Percentiles rank a stretch among this genome's conserved stretches.
phyloP scores from a whole-genome alignment of 495 filamentous ascomycete genomes.

The Aspergillus cavernicola region DNA sequence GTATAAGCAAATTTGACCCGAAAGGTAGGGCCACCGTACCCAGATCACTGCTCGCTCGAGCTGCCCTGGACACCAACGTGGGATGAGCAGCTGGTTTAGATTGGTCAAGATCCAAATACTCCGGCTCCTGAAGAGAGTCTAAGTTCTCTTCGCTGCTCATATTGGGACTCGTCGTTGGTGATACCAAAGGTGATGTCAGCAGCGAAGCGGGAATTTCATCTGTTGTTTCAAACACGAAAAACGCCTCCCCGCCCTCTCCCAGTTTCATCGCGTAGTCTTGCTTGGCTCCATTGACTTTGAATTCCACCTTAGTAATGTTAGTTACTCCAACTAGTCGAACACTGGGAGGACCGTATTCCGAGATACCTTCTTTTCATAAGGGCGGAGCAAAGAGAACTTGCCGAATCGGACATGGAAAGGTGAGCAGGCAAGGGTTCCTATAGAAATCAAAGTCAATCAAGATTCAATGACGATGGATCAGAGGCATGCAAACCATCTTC shows the following conservation, averaged over 20 bases:
- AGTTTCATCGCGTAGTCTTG: slow-evolving; percentile 98
- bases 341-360: not conserved
- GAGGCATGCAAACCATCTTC: slow-evolving; percentile 64
- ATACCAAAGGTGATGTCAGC: slow-evolving; percentile 91
- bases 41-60: slow-evolving; percentile 46
- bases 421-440: slow-evolving; percentile 77
- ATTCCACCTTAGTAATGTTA: slow-evolving; percentile 67
- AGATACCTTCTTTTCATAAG: slow-evolving; percentile 90
- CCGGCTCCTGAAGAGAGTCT: slow-evolving; percentile 70
- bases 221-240: slow-evolving; percentile 96
- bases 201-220: slow-evolving; percentile 82
- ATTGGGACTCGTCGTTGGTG: slow-evolving; percentile 76
- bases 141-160: slow-evolving; percentile 51
- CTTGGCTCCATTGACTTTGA: slow-evolving; percentile 86
- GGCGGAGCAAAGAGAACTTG: slow-evolving; percentile 93
- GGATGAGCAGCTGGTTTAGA: slow-evolving; percentile 15
- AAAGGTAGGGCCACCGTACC: slow-evolving; percentile 29
- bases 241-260: slow-evolving; percentile 94
- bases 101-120: slow-evolving; percentile 68
- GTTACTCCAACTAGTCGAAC: not conserved
- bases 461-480: not conserved
- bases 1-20: not conserved
- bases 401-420: slow-evolving; percentile 99
- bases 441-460: not conserved
- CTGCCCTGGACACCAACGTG: slow-evolving; percentile 43